A percentile compares a stretch with the other conserved stretches of the same genome.
Evolutionary conservation across 2,329 filamentous ascomycete species (phyloP).

Genomic region (Neurospora crassa): DNA sequence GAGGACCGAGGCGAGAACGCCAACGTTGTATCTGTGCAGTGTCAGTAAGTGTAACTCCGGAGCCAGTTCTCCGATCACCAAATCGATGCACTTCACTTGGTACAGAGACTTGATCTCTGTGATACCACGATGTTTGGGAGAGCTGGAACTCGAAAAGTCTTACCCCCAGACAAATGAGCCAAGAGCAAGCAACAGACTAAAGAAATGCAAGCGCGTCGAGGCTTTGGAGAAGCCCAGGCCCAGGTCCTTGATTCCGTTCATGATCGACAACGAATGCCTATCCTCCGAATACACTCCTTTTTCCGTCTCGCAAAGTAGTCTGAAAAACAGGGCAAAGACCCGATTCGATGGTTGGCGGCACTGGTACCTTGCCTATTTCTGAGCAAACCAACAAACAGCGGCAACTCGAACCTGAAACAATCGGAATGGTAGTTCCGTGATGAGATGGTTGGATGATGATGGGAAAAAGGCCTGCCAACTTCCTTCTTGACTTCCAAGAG

Average conservation of each 20-base stretch:
- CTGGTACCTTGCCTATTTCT: background rate
- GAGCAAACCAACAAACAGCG: background rate
- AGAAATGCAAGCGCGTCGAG: slow-evolving; percentile 31
- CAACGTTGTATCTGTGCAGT: slow-evolving; percentile 42
- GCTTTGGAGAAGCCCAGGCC: slow-evolving; percentile 23
- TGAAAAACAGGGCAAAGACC: background rate
- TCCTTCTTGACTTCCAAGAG: background rate
- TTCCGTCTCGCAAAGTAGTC: background rate
- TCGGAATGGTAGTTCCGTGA: background rate
- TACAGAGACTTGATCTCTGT: background rate
- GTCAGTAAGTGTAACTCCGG: background rate
- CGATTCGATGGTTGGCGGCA: background rate
- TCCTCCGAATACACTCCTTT: background rate
- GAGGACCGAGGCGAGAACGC: slow-evolving; percentile 45
- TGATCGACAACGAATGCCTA: background rate
- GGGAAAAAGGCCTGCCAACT: background rate
- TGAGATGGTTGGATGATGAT: background rate
- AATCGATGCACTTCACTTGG: background rate
- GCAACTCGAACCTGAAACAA: background rate
- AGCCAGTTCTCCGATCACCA: background rate
- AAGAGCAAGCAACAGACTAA: slow-evolving; percentile 44
- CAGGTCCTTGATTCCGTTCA: background rate
- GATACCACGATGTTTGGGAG: background rate
- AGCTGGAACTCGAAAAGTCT: slow-evolving; percentile 11
- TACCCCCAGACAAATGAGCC: slow-evolving; percentile 49